Conservation (phyloP, 1,139 yeast genomes). For the Geotrichum candidum region DNA sequence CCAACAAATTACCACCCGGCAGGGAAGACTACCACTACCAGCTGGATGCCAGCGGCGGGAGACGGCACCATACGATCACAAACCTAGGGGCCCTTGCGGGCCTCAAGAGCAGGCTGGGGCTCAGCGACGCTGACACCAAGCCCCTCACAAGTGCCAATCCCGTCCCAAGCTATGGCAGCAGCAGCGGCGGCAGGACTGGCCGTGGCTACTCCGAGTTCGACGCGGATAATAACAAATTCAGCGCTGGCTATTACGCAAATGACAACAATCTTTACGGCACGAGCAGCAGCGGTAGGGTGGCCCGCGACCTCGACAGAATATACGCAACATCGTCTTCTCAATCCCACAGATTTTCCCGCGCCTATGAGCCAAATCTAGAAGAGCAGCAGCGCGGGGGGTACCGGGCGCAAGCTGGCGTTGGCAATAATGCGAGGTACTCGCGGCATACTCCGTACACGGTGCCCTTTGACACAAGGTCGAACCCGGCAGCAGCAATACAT, state of each 20-base stretch:
- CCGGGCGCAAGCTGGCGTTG: not conserved
- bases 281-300: not conserved
- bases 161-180: not conserved
- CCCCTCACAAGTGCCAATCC: no score
- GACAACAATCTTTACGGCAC: not conserved
- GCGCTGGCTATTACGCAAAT: not conserved
- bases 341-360: not conserved
- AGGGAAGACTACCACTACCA: not conserved
- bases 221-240: no score
- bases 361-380: no score
- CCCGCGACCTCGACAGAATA: not conserved
- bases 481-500: not conserved
- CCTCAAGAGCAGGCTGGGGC: conserved; percentile 19
- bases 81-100: conserved; percentile 13
- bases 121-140: not conserved
- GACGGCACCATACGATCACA: not conserved
- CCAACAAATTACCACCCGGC: not conserved
- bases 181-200: no score
- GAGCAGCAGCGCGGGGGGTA: no score
- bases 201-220: no score
- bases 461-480: not conserved
- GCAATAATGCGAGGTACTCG: not conserved
- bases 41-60: not conserved
- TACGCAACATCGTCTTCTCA: not conserved
- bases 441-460: not conserved